Evolutionary conservation across 768 basidiomycete species (phyloP), one percentile per base, ranked within the genome.

Genomic region (Pleurotus salmoneostramineus): DNA sequence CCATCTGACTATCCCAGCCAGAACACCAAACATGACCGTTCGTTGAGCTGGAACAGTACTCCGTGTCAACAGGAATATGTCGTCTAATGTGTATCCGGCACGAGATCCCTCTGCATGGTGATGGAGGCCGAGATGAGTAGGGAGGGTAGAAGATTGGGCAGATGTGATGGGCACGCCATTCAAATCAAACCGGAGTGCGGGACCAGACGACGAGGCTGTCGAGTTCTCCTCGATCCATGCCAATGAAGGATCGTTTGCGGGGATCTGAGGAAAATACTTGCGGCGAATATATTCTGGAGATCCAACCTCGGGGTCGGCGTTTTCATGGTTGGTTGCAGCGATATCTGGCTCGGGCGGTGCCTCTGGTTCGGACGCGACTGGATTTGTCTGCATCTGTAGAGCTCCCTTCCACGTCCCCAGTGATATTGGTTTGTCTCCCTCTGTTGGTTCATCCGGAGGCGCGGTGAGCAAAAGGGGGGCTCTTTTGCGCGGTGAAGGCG

Each of bases 41-140:
- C 94, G 79, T 66, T 98, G 95, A 4, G 89, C 87, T 10, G 87
- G 84, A 0, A 95, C 88, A 2, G 87, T 93, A 0, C 92, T 94
- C 40, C 91, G 76, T 3, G 86, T 83, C 6, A 95, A 78, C 42
- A 90, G 72, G 46, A 95, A 87, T 3, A 96, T 77, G 59, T 96
- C 95, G 45, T 92, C 87, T 1, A 96, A 74, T 0, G 92, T 95
- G 71, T 97, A 97, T 0, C 94, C 95, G 0, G 95, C 95, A 57
- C 80, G 83, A 34, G 76, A 72, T 1, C 87, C 82, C 56, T 91
- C 86, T 0, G 93, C 88, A 66, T 96, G 95, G 66, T 97, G 95
- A 70, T 98, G 94, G 3, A 96, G 76, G 3, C 95, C 95, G 5
- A 93, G 79, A 71, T 94, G 87, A 0, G 91, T 88, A 1, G 93